phyloP scores from a whole-genome alignment of 2,329 filamentous ascomycete species.

The Calonectria multiphialidica region DNA sequence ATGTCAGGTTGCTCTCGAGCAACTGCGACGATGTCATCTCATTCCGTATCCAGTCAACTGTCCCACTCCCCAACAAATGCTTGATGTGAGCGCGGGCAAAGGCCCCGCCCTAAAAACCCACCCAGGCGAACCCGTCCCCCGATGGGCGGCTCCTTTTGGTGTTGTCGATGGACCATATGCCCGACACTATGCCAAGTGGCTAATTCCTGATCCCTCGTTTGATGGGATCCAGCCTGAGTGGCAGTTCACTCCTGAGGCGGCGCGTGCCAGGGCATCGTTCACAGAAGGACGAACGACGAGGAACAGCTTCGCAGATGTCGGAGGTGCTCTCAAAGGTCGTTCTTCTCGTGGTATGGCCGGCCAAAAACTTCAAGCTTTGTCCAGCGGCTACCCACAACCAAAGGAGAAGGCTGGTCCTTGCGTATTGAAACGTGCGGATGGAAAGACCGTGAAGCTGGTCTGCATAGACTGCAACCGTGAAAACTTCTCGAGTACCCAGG shows the following conservation, averaged over 20 bases:
- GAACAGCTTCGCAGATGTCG: conserved; percentile 69
- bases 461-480: conserved; percentile 90
- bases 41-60: conserved; percentile 87
- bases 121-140: conserved; percentile 74
- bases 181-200: conserved; percentile 95
- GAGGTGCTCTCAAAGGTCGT: conserved; percentile 62
- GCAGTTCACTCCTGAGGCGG: conserved; percentile 55
- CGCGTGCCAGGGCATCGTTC: conserved; percentile 57
- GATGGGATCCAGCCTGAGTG: conserved; percentile 73
- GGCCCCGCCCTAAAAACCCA: conserved; percentile 76
- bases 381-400: conserved; percentile 77
- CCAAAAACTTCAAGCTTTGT: conserved; percentile 76
- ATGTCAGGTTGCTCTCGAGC: conserved; percentile 93
- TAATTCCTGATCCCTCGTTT: conserved; percentile 89
- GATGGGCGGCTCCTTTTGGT: conserved; percentile 89
- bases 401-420: conserved; percentile 88
- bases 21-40: conserved; percentile 90
- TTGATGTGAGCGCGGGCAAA: conserved; percentile 79
- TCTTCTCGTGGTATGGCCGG: conserved; percentile 63
- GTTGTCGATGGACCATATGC: conserved; percentile 93
- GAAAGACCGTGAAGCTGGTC: conserved; percentile 87
- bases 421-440: conserved; percentile 87
- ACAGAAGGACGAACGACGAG: conserved; percentile 83
- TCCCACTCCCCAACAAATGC: conserved; percentile 74
- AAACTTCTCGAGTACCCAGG: conserved; percentile 96